Percentiles rank a stretch among this genome's conserved stretches.
Conservation (phyloP, 257 asterid genomes). For the Solanum bukasovii region DNA sequence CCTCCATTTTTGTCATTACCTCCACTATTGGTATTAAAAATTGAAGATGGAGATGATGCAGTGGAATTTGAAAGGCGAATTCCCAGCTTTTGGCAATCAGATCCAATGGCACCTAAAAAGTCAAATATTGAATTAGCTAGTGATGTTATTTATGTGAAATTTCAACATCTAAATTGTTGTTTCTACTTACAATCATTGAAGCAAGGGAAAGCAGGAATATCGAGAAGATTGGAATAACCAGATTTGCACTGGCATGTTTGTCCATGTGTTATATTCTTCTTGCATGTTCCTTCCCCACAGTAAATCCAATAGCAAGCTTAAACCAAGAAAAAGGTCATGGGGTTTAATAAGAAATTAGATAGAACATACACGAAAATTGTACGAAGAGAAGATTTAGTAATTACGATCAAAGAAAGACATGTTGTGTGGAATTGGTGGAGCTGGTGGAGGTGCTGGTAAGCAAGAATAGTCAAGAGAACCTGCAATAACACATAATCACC, state of each 20-base stretch:
- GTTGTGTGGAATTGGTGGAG: conserved; percentile 45
- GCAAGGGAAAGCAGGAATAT: conserved; percentile 54
- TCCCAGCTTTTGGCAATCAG: conserved; percentile 55
- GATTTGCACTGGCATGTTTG: conserved; percentile 55
- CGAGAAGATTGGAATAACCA: conserved; percentile 51
- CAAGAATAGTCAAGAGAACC: conserved; percentile 75
- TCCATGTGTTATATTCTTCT: conserved; percentile 22
- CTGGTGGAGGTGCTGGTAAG: conserved; percentile 68
- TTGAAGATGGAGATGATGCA: conserved; percentile 21
- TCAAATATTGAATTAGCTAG: neutral
- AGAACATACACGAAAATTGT: neutral
- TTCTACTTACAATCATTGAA: conserved; percentile 45
- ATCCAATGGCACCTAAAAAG: conserved; percentile 49
- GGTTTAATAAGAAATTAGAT: neutral
- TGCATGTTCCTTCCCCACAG: conserved; percentile 71
- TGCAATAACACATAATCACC: conserved; percentile 1
- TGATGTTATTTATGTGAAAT: no score
- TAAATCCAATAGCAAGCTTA: conserved; percentile 71
- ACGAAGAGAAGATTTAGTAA: neutral
- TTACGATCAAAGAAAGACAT: conserved; percentile 57
- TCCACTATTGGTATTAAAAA: neutral
- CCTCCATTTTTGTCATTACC: neutral
- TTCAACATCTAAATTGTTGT: neutral
- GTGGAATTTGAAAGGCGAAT: conserved; percentile 27
- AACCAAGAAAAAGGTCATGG: neutral